Base-by-base conservation (phyloP, 306 rosid species). In the Sicyos baderoa region DNA sequence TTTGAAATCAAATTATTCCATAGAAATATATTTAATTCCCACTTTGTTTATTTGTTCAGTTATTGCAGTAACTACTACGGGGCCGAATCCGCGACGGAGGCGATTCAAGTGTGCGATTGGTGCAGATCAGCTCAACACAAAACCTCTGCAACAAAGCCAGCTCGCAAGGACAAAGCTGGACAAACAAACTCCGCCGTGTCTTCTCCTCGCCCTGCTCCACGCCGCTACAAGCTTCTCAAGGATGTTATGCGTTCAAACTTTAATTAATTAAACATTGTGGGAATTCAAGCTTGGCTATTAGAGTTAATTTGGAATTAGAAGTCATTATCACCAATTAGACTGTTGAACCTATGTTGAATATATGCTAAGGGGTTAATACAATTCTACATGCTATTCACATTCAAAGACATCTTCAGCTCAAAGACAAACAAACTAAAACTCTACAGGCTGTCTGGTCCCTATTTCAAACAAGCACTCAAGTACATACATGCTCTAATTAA, bases 221-320 rank as follows among this genome's bases (percentile, higher is more conserved):
- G 98, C 72, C 86, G 98, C 88, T 92, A 89, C 80, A 92, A 92
- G 95, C 98, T 92, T 85, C 96, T 92, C 80, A 92, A 92, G 86
- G 98, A 92, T 83, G 98, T 92, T 8, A 86, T 87, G 96, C 89
- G 95, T 77, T 29, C 5, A 29, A 29, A 29, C 35, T 29, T 29
- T 29, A 29, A 29, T 29, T 29, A 29, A n/a, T n/a, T n/a, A n/a
- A n/a, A n/a, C n/a, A n/a, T n/a, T n/a, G n/a, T n/a, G n/a, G n/a
- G n/a, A n/a, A n/a, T n/a, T n/a, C n/a, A n/a, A n/a, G n/a, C 3
- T 9, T 44, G 16, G 51, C 12, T 4, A 3, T 44, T 2, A 47
- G 16, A 47, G 15, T 47, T 47, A 47, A 12, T 47, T 47, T 47
- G 0, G n/a, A 12, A 47, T 12, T 47, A 12, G 15, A 47, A 47